These are phyloP conservation scores for Cucurbita moschata DNA, from an alignment of 306 rosid genomes.

Conservation along the genomic window DNA sequence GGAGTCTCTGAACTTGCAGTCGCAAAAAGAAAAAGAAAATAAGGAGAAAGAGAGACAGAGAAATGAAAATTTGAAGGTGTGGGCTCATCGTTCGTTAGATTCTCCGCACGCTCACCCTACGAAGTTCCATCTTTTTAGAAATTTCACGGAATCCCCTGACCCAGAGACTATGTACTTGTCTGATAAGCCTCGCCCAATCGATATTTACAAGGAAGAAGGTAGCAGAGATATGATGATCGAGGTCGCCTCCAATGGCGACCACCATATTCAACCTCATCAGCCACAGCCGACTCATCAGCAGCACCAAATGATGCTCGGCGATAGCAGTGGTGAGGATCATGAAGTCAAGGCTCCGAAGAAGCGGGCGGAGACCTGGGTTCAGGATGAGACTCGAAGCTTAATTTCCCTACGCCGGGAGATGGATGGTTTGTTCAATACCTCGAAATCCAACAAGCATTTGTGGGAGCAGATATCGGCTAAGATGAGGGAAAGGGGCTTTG, in stretches of 20 bases:
- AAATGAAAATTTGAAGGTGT: background rate
- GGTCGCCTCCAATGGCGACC: constrained; percentile 34
- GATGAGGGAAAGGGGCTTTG: constrained; percentile 86
- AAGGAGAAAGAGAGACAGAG: background rate
- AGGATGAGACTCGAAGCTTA: constrained; percentile 76
- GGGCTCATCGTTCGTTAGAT: background rate
- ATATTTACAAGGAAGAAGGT: constrained; percentile 53
- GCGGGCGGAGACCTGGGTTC: constrained; percentile 95
- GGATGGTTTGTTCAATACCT: constrained; percentile 69
- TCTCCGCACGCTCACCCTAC: background rate
- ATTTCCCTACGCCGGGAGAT: constrained; percentile 60
- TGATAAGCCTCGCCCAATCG: constrained; percentile 59
- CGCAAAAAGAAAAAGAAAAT: background rate
- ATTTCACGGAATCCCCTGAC: background rate
- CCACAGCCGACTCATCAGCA: constrained; percentile 20
- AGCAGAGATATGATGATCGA: constrained; percentile 64
- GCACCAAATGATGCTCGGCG: constrained; percentile 51
- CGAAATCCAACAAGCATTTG: constrained; percentile 79
- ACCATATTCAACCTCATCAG: constrained; percentile 13
- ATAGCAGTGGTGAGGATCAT: constrained; percentile 82
- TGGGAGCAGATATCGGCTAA: constrained; percentile 89
- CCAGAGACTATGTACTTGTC: constrained; percentile 44
- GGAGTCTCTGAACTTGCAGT: background rate
- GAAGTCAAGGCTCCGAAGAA: constrained; percentile 85
- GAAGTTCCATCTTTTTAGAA: background rate